phyloP scores from a whole-genome alignment of 345 rosid species.

The Garcia nutans region DNA sequence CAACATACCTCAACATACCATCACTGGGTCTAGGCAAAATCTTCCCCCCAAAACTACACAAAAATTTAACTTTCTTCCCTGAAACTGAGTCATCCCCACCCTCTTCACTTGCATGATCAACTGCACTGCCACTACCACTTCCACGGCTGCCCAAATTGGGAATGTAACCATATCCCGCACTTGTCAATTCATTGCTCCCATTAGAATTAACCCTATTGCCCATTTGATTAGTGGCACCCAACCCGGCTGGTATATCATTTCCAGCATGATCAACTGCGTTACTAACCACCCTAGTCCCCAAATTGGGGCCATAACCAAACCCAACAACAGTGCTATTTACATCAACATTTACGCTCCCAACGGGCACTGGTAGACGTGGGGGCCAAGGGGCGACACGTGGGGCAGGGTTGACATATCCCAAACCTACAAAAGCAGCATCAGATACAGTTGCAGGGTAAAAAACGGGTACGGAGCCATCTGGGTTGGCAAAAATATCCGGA shows the following conservation, averaged over 20 bases:
- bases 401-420: constrained; percentile 42
- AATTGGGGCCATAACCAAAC: constrained; percentile 33
- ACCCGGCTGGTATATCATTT: constrained; percentile 35
- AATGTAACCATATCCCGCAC: constrained; percentile 10
- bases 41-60: constrained; percentile 78
- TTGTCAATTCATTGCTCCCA: constrained; percentile 29
- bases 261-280: constrained; percentile 49
- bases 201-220: constrained; percentile 30
- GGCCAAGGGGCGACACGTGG: constrained; percentile 39
- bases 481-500: constrained; percentile 31
- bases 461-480: constrained; percentile 41
- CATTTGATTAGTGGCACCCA: constrained; percentile 32
- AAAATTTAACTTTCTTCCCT: constrained; percentile 58
- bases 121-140: constrained; percentile 40
- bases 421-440: constrained; percentile 46
- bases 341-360: constrained; percentile 40
- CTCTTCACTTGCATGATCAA: constrained; percentile 49
- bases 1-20: constrained; percentile 68
- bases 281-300: constrained; percentile 40
- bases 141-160: constrained; percentile 31
- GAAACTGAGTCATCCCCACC: constrained; percentile 57
- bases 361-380: constrained; percentile 31
- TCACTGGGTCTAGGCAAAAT: constrained; percentile 81
- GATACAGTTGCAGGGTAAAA: constrained; percentile 43
- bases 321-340: constrained; percentile 37